phyloP scores from a whole-genome alignment of 1,284 basidiomycete genomes.

The Trametes versicolor region DNA sequence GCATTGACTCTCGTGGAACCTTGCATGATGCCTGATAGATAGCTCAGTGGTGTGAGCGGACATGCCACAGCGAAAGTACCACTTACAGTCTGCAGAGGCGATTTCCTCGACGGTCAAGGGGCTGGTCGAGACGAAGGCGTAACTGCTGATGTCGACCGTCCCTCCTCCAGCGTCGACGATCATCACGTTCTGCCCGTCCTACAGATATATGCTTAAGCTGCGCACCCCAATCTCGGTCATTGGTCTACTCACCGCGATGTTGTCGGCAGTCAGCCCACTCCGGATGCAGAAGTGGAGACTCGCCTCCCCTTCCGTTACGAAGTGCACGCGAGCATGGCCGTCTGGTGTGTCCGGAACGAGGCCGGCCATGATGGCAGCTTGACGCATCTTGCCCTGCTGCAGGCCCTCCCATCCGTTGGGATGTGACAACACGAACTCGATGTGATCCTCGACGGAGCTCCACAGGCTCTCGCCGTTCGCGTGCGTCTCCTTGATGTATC shows the following conservation, averaged over 20 bases:
- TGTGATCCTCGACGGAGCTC: slow-evolving; percentile 44
- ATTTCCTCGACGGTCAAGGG: slow-evolving; percentile 27
- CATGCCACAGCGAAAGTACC: neutral
- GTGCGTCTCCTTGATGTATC: slow-evolving; percentile 60
- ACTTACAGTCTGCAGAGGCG: slow-evolving; percentile 26
- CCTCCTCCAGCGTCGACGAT: slow-evolving; percentile 68
- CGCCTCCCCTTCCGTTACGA: slow-evolving; percentile 62
- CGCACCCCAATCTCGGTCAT: too few relatives aligned
- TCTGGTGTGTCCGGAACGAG: slow-evolving; percentile 43
- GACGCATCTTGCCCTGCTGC: slow-evolving; percentile 53
- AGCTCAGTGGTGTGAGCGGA: neutral
- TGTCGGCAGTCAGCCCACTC: slow-evolving; percentile 48
- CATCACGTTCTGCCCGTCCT: slow-evolving; percentile 55
- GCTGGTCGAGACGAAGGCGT: slow-evolving; percentile 43
- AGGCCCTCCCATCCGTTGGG: slow-evolving; percentile 57
- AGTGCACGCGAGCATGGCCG: slow-evolving; percentile 49
- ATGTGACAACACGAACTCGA: slow-evolving; percentile 52
- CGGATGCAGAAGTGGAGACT: slow-evolving; percentile 58
- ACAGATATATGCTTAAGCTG: neutral
- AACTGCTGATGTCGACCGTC: slow-evolving; percentile 64
- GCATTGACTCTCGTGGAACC: slow-evolving; percentile 40
- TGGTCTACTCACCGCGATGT: slow-evolving; percentile 38
- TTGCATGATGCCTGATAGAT: slow-evolving; percentile 38
- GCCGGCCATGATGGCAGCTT: slow-evolving; percentile 47
- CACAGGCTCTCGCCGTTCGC: slow-evolving; percentile 52